Conservation (phyloP, 78 protist genomes). For the Dictyostelium firmibasis region DNA sequence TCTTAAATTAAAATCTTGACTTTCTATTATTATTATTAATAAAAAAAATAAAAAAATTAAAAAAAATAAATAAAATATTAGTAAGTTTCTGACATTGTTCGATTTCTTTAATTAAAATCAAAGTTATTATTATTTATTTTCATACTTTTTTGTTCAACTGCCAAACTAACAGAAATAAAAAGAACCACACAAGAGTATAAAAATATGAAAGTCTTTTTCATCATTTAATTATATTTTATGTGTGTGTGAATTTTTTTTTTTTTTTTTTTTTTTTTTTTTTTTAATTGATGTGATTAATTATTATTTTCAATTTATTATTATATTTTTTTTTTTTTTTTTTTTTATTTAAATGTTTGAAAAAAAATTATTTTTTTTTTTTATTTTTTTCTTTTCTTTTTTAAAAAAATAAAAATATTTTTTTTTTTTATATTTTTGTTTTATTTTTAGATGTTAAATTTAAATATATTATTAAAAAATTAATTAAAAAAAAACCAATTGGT, state of each 20-base stretch:
- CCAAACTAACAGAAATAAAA: neutral
- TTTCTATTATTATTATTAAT: neutral
- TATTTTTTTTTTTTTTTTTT: neutral
- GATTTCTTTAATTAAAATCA: neutral
- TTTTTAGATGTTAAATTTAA: neutral
- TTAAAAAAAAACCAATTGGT: neutral
- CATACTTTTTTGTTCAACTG: neutral
- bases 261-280: too few species aligned
- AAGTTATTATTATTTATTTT: neutral
- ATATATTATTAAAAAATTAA: too few species aligned
- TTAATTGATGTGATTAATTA: neutral
- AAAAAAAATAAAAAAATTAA: neutral
- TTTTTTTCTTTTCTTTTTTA: neutral
- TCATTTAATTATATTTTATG: neutral
- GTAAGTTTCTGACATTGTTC: neutral
- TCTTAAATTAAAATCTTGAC: neutral
- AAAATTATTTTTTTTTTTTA: neutral
- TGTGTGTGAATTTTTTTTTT: neutral
- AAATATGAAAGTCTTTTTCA: constrained; percentile 6
- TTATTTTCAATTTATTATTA: neutral
- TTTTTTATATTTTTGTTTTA: neutral
- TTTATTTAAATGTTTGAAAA: neutral
- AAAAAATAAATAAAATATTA: neutral
- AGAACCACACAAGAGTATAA: neutral
- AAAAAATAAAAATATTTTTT: too few species aligned